Evolutionary conservation across 352 stramenopile genomes (phyloP).

Genomic region (Aphanomyces invadans): DNA sequence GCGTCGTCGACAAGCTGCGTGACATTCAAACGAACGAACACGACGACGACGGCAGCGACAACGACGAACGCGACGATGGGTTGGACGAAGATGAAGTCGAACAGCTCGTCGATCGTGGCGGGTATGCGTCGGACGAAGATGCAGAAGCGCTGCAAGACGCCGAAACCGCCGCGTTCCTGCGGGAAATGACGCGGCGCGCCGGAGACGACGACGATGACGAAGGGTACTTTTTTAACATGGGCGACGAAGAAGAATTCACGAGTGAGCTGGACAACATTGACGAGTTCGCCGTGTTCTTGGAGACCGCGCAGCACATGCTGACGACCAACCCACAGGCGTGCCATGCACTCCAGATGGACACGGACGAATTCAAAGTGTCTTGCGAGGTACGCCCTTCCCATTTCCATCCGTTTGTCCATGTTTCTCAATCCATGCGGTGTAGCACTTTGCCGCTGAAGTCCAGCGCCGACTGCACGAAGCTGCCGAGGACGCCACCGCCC

Average conservation of each 20-base stretch:
- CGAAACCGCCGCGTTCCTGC: slow-evolving; percentile 90
- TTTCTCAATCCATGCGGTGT: background rate
- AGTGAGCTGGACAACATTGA: slow-evolving; percentile 90
- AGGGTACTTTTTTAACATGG: slow-evolving; percentile 61
- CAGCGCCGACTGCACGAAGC: slow-evolving; percentile 18
- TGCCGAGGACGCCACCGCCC: background rate
- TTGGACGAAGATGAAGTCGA: slow-evolving; percentile 54
- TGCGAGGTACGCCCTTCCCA: slow-evolving; percentile 15
- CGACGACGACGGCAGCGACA: slow-evolving; percentile 46
- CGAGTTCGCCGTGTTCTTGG: slow-evolving; percentile 87
- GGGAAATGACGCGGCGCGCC: slow-evolving; percentile 80
- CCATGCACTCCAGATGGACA: slow-evolving; percentile 16
- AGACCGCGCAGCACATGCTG: slow-evolving; percentile 56
- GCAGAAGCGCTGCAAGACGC: slow-evolving; percentile 92
- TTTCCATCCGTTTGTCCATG: background rate
- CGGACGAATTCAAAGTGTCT: slow-evolving; percentile 22
- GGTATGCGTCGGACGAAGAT: slow-evolving; percentile 83
- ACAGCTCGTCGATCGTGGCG: slow-evolving; percentile 85
- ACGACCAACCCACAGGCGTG: slow-evolving; percentile 18
- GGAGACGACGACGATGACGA: slow-evolving; percentile 61
- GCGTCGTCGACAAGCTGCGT: slow-evolving; percentile 78
- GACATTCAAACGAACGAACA: slow-evolving; percentile 63
- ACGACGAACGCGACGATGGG: slow-evolving; percentile 28
- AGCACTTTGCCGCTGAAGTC: slow-evolving; percentile 20
- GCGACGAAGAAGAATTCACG: slow-evolving; percentile 91